Conservation (phyloP, 1,139 yeast species). For the Sugiyamaella sp. region DNA sequence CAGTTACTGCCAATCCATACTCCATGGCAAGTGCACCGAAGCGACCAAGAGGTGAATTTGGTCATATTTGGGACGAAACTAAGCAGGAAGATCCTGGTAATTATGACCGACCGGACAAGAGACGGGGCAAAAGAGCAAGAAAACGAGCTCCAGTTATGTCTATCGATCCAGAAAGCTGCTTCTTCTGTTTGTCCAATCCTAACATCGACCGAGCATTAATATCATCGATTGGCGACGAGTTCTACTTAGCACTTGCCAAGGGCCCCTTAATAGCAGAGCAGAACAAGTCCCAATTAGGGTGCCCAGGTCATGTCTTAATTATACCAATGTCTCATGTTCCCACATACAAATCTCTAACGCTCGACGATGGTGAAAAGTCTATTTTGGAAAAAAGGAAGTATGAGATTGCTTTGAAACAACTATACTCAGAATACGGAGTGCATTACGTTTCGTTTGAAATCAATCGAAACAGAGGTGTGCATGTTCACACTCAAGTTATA, state of each 20-base stretch:
- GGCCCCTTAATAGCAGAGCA: slow-evolving; percentile 70
- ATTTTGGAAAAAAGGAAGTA: slow-evolving; percentile 32
- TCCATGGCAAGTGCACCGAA: background rate
- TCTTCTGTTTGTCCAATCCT: slow-evolving; percentile 83
- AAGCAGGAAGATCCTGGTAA: background rate
- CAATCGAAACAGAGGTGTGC: slow-evolving; percentile 40
- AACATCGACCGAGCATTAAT: slow-evolving; percentile 80
- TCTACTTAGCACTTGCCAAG: slow-evolving; percentile 79
- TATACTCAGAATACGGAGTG: slow-evolving; percentile 32
- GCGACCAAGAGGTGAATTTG: slow-evolving; percentile 7
- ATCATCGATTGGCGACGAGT: slow-evolving; percentile 65
- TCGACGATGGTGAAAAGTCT: slow-evolving; percentile 21
- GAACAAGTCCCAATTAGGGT: slow-evolving; percentile 42
- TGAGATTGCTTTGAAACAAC: slow-evolving; percentile 30
- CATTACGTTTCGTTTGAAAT: slow-evolving; percentile 39
- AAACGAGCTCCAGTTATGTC: background rate
- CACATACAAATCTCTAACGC: slow-evolving; percentile 34
- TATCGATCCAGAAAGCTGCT: slow-evolving; percentile 50
- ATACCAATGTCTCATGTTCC: slow-evolving; percentile 82
- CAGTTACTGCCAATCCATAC: slow-evolving; percentile 9
- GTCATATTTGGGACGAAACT: slow-evolving; percentile 11
- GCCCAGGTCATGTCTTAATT: slow-evolving; percentile 81
- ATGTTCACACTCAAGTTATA: slow-evolving; percentile 42
- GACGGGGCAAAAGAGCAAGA: slow-evolving; percentile 13
- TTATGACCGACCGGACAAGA: background rate